Evolutionary conservation across 2,329 filamentous ascomycete species (phyloP).

Genomic region (Penicillium sp.): DNA sequence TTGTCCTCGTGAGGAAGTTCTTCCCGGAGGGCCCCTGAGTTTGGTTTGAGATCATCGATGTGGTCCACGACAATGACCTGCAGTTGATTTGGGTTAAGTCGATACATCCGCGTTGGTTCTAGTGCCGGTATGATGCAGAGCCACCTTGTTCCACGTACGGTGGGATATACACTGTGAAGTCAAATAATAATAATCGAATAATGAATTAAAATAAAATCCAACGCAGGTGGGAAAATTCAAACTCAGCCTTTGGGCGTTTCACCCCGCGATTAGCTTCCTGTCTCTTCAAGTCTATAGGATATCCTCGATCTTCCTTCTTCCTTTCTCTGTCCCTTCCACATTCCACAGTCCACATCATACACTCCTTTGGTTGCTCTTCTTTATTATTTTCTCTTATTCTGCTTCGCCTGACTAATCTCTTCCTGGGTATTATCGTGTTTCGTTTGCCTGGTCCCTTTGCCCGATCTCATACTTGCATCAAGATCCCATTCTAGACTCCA

Average conservation of each 20-base stretch:
- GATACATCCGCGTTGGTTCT: slow-evolving; percentile 29
- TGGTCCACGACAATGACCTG: slow-evolving; percentile 23
- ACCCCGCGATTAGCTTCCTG: slow-evolving; percentile 39
- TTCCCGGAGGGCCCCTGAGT: slow-evolving; percentile 21
- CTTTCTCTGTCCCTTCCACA: slow-evolving; percentile 10
- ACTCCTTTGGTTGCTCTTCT: slow-evolving; percentile 26
- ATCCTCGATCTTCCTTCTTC: slow-evolving; percentile 24
- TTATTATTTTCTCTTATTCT: slow-evolving; percentile 4
- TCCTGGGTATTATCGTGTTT: background rate
- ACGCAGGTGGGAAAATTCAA: slow-evolving; percentile 13
- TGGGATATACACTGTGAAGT: slow-evolving; percentile 19
- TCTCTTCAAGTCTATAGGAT: slow-evolving; percentile 27
- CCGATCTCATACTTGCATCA: slow-evolving; percentile 17
- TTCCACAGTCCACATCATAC: slow-evolving; percentile 25
- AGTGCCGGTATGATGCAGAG: slow-evolving; percentile 28
- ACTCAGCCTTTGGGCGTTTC: slow-evolving; percentile 34
- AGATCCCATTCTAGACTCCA: slow-evolving; percentile 19
- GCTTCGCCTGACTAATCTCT: slow-evolving; percentile 18
- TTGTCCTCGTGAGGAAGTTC: slow-evolving; percentile 15
- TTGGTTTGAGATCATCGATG: slow-evolving; percentile 21
- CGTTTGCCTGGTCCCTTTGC: slow-evolving; percentile 8
- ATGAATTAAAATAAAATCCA: slow-evolving; percentile 10
- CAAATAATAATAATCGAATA: background rate
- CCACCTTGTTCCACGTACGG: slow-evolving; percentile 28
- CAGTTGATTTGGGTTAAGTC: slow-evolving; percentile 26